Evolutionary conservation across 495 filamentous ascomycete species (phyloP), one percentile per base, ranked within the genome.

Genomic region (Hypoxylon fuscum): DNA sequence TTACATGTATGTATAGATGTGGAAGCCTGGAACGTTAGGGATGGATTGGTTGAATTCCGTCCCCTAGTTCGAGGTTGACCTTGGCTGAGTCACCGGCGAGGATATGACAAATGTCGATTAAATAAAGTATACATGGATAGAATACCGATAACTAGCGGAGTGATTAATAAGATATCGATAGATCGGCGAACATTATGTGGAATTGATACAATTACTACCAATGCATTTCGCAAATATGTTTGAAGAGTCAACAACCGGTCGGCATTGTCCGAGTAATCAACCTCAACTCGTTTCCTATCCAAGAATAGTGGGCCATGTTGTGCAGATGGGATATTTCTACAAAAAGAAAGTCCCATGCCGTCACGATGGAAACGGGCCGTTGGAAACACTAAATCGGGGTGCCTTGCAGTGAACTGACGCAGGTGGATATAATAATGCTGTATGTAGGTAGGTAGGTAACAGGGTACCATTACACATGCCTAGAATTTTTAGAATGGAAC

Each of bases 21-120:
- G 40, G 8, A 11, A 21, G 40, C 40, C 1, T 21, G 18, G 17
- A 14, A 8, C 23, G 41, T 22, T 43, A 23, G 41, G 5, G 41
- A 43, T 14, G 41, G 20, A 43, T 25, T 43, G 11, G 17, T 21
- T 21, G 10, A 43, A 29, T 45, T 22, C 50, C 38, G 21, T 45
- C 27, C 22, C 37, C 14, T 40, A 31, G 15, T 25, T 35, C 22
- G 8, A 35, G 7, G 14, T 45, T 8, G 18, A 44, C 20, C 8
- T 37, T 5, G 20, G 52, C 41, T 57, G 62, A 66, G 46, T 66
- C 62, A 61, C 55, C 22, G 56, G 50, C 25, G 34, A 62, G 54
- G 57, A 66, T 42, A 62, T 58, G 57, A 66, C 52, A 62, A 62
- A 62, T 27, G 17, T 38, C 11, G 47, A 49, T 49, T 49, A 46